phyloP scores from a whole-genome alignment of 805 yeast genomes.

The Wickerhamomyces chambardii region DNA sequence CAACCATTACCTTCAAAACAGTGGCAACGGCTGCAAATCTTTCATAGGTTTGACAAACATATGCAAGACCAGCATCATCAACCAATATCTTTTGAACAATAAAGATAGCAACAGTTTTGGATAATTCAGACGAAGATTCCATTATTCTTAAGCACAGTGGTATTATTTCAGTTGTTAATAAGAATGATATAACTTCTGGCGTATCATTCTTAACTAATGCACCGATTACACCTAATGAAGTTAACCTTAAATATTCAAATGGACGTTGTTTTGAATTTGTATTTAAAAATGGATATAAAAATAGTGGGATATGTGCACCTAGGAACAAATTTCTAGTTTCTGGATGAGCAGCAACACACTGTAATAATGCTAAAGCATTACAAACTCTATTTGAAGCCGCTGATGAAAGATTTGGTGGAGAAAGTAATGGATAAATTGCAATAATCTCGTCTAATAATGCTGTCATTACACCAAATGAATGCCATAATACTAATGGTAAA shows the following conservation, averaged over 20 bases:
- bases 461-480: slow-evolving; percentile 95
- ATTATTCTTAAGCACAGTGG: slow-evolving; percentile 91
- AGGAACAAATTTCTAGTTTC: slow-evolving; percentile 82
- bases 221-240: slow-evolving; percentile 94
- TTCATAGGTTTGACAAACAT: slow-evolving; percentile 93
- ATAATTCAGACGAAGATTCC: slow-evolving; percentile 90
- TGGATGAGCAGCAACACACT: slow-evolving; percentile 93
- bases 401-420: slow-evolving; percentile 80
- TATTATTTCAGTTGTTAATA: slow-evolving; percentile 92
- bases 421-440: slow-evolving; percentile 79
- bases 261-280: slow-evolving; percentile 89
- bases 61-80: slow-evolving; percentile 85
- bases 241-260: slow-evolving; percentile 86
- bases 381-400: slow-evolving; percentile 90
- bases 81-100: slow-evolving; percentile 87
- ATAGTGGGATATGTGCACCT: slow-evolving; percentile 87
- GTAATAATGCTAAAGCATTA: slow-evolving; percentile 88
- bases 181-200: slow-evolving; percentile 86
- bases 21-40: slow-evolving; percentile 90
- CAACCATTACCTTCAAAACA: slow-evolving; percentile 82
- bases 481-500: slow-evolving; percentile 88
- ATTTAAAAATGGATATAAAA: slow-evolving; percentile 87
- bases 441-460: slow-evolving; percentile 83
- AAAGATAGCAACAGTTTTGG: slow-evolving; percentile 95
- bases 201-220: slow-evolving; percentile 95